A percentile compares a stretch with the other conserved stretches of the same genome.
Evolutionary conservation across 2,329 filamentous ascomycete genomes (phyloP).

Genomic region (Cryoendolithus antarcticus): DNA sequence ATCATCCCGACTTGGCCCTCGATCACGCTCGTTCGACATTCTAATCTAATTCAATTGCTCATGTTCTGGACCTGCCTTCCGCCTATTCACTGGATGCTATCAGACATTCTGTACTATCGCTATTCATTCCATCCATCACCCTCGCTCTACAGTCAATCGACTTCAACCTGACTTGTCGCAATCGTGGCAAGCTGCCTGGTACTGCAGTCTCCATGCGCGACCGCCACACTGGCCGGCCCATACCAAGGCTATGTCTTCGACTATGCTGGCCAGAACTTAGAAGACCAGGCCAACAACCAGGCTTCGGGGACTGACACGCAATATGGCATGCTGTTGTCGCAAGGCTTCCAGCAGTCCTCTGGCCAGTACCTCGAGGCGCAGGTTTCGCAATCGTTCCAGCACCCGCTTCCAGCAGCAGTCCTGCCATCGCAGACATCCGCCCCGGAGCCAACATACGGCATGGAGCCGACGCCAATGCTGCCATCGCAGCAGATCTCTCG

Average conservation of each 20-base stretch:
- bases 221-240: constrained; percentile 36
- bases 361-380: constrained; percentile 5
- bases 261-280: constrained; percentile 32
- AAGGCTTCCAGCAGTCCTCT: constrained; percentile 10
- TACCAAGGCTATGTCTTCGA: constrained; percentile 35
- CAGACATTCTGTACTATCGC: too few relatives aligned
- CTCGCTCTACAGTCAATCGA: too few relatives aligned
- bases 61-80: too few relatives aligned
- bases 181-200: too few relatives aligned
- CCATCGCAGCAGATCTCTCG: constrained; percentile 12
- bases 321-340: constrained; percentile 15
- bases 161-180: too few relatives aligned
- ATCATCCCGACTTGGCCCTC: too few relatives aligned
- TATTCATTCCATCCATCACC: too few relatives aligned
- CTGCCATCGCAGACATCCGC: constrained; percentile 18
- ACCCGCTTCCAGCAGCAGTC: constrained; percentile 17
- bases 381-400: constrained; percentile 11
- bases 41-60: too few relatives aligned
- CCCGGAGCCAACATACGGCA: constrained; percentile 15
- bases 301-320: constrained; percentile 9
- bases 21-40: too few relatives aligned
- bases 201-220: too few relatives aligned
- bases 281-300: constrained; percentile 27
- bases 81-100: too few relatives aligned
- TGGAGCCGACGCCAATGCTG: constrained; percentile 17